These are phyloP conservation scores for Vaccinium macrocarpon DNA, from an alignment of 148 eudicot species.

Conservation along the genomic window DNA sequence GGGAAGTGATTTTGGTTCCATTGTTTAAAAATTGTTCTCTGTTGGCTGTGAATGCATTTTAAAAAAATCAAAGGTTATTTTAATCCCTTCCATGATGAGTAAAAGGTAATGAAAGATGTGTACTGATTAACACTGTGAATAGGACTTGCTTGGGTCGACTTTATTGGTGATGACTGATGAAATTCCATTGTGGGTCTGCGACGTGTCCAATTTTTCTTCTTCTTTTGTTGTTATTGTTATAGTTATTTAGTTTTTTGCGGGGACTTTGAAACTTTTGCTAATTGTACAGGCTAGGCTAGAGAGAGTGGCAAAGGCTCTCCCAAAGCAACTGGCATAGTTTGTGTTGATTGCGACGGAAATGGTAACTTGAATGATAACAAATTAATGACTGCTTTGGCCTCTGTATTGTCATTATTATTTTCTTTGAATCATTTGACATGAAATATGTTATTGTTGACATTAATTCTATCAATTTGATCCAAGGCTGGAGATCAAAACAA, in stretches of 20 bases:
- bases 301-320: constrained; percentile 21
- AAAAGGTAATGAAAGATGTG: background rate
- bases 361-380: constrained; percentile 25
- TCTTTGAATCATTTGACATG: background rate
- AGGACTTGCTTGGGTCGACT: background rate
- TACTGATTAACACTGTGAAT: background rate
- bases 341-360: constrained; percentile 45
- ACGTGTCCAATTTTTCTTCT: background rate
- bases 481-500: background rate
- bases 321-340: constrained; percentile 33
- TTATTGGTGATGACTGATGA: background rate
- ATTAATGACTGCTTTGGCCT: background rate
- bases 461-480: background rate
- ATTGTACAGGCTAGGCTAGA: constrained; percentile 25
- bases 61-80: background rate
- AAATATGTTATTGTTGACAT: background rate
- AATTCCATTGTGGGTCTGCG: background rate
- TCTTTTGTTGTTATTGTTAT: background rate
- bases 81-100: background rate
- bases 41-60: background rate
- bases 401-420: background rate
- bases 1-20: background rate
- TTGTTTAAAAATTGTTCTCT: background rate
- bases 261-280: background rate
- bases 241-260: no score